These are phyloP conservation scores for Sporisorium reilianum DNA, from an alignment of 1,284 basidiomycete genomes.

Conservation along the genomic window DNA sequence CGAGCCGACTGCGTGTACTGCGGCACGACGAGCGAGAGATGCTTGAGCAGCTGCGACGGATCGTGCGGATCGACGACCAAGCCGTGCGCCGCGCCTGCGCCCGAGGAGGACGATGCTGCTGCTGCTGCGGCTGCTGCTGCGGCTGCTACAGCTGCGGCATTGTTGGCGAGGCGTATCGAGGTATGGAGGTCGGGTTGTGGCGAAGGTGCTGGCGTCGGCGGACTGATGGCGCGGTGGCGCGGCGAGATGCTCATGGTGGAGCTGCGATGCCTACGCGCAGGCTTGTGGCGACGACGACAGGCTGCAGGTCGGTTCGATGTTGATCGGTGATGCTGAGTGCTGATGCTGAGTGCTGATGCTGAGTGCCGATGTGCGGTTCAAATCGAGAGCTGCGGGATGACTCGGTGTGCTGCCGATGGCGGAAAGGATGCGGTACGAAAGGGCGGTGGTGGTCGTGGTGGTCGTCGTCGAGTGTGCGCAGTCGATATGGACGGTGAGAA, in stretches of 20 bases:
- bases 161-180: conserved; percentile 51
- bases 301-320: no score
- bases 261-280: background rate
- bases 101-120: conserved; percentile 7
- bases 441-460: no score
- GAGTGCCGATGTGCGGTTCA: background rate
- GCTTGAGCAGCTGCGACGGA: conserved; percentile 46
- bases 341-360: background rate
- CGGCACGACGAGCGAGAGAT: conserved; percentile 48
- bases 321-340: background rate
- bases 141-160: conserved; percentile 33
- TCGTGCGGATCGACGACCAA: conserved; percentile 41
- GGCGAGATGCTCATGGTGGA: conserved; percentile 50
- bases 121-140: conserved; percentile 20
- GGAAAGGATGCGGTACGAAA: background rate
- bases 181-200: conserved; percentile 57
- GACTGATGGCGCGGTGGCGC: conserved; percentile 58
- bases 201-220: conserved; percentile 63
- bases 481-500: background rate
- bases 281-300: no score
- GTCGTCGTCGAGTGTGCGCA: background rate
- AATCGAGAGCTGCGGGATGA: background rate
- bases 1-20: conserved; percentile 47
- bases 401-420: background rate
- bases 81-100: conserved; percentile 17